Evolutionary conservation across 306 rosid species (phyloP).

Genomic region (Pueraria montana): DNA sequence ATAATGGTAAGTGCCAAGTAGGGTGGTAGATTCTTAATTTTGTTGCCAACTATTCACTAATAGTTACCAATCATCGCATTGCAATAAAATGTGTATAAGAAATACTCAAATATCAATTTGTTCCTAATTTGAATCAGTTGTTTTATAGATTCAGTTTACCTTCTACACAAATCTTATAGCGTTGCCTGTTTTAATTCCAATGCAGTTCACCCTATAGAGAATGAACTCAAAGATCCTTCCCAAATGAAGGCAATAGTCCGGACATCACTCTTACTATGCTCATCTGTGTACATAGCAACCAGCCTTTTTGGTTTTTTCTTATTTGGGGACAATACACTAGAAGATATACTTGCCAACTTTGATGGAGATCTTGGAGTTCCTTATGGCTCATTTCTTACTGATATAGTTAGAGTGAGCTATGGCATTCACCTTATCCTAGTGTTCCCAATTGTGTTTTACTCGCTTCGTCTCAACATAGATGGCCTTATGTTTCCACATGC

Average conservation of each 20-base stretch:
- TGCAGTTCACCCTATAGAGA: conserved; percentile 20
- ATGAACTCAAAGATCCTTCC: conserved; percentile 9
- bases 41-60: neutral
- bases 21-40: neutral
- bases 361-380: conserved; percentile 14
- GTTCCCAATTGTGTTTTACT: conserved; percentile 11
- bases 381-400: neutral
- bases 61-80: too few species aligned
- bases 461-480: conserved; percentile 4
- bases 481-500: conserved; percentile 10
- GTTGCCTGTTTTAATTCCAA: neutral
- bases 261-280: conserved; percentile 8
- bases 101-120: too few species aligned
- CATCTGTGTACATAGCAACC: neutral
- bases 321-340: conserved; percentile 3
- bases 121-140: too few species aligned
- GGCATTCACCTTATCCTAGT: conserved; percentile 20
- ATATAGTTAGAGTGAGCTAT: conserved; percentile 18
- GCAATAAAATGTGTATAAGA: too few species aligned
- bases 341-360: neutral
- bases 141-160: neutral
- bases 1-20: neutral
- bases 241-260: neutral
- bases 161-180: neutral
- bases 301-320: conserved; percentile 9